phyloP scores from a whole-genome alignment of 2,329 filamentous ascomycete species.

The Chaetomiaceae sp. region DNA sequence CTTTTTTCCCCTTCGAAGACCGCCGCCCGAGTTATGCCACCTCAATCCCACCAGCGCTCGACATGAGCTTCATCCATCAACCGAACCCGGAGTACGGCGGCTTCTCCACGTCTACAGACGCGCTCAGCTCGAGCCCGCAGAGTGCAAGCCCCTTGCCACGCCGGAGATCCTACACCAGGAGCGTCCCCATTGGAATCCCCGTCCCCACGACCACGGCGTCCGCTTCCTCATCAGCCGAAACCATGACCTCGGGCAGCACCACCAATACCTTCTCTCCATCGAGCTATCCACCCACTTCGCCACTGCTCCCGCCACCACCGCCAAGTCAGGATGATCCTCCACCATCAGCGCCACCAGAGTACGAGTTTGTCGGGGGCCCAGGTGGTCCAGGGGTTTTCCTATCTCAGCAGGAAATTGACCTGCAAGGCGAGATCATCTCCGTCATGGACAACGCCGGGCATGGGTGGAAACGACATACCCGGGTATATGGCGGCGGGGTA shows the following conservation, averaged over 20 bases:
- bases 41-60: slow-evolving; percentile 34
- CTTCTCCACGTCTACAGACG: slow-evolving; percentile 28
- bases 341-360: slow-evolving; percentile 22
- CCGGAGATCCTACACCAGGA: slow-evolving; percentile 25
- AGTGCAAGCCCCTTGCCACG: slow-evolving; percentile 13
- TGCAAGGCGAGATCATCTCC: slow-evolving; percentile 49
- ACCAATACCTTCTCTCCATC: slow-evolving; percentile 39
- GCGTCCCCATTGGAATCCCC: slow-evolving; percentile 24
- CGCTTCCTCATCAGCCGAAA: slow-evolving; percentile 15
- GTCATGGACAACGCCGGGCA: slow-evolving; percentile 44
- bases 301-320: slow-evolving; percentile 46
- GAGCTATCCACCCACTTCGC: slow-evolving; percentile 47
- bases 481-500: slow-evolving; percentile 55
- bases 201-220: slow-evolving; percentile 12
- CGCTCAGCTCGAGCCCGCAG: slow-evolving; percentile 20
- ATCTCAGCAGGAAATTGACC: slow-evolving; percentile 36
- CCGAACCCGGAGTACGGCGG: slow-evolving; percentile 46
- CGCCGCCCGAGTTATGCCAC: slow-evolving; percentile 33
- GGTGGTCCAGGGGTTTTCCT: slow-evolving; percentile 21
- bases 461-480: slow-evolving; percentile 55
- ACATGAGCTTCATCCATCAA: slow-evolving; percentile 44
- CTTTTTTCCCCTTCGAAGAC: slow-evolving; percentile 42
- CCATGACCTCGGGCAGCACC: slow-evolving; percentile 9
- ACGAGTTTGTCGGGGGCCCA: slow-evolving; percentile 29
- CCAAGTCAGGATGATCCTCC: slow-evolving; percentile 28